Conservation (phyloP, 306 rosid genomes). For the Cucumis cinereus region DNA sequence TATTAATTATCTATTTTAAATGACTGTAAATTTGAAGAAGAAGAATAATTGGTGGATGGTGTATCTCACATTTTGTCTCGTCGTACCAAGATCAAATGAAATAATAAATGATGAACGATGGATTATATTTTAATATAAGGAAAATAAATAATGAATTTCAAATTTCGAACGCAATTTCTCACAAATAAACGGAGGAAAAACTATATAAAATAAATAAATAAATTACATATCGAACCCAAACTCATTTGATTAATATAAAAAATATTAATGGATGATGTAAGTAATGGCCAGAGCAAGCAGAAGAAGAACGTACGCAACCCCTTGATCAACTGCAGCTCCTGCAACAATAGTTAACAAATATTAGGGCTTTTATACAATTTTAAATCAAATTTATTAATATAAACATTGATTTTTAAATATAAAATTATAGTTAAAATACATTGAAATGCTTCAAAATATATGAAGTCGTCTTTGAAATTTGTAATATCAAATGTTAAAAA, state of each 20-base stretch:
- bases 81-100: too few relatives aligned
- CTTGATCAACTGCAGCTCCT: slow-evolving; percentile 10
- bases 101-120: too few relatives aligned
- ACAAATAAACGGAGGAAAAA: background rate
- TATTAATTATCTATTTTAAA: too few relatives aligned
- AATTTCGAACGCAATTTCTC: background rate
- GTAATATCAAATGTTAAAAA: too few relatives aligned
- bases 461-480: too few relatives aligned
- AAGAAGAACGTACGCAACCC: slow-evolving; percentile 11
- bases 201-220: background rate
- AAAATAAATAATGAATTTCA: background rate
- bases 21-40: too few relatives aligned
- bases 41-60: too few relatives aligned
- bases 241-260: background rate
- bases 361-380: background rate
- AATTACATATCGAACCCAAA: background rate
- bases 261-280: background rate
- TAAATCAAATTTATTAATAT: too few relatives aligned
- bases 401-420: too few relatives aligned
- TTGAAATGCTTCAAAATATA: too few relatives aligned
- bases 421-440: too few relatives aligned
- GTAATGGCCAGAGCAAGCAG: background rate
- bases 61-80: too few relatives aligned
- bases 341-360: background rate
- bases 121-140: background rate